These are phyloP conservation scores for Rhexocercosporidium sp. DNA, from an alignment of 2,329 filamentous ascomycete species.

Conservation along the genomic window DNA sequence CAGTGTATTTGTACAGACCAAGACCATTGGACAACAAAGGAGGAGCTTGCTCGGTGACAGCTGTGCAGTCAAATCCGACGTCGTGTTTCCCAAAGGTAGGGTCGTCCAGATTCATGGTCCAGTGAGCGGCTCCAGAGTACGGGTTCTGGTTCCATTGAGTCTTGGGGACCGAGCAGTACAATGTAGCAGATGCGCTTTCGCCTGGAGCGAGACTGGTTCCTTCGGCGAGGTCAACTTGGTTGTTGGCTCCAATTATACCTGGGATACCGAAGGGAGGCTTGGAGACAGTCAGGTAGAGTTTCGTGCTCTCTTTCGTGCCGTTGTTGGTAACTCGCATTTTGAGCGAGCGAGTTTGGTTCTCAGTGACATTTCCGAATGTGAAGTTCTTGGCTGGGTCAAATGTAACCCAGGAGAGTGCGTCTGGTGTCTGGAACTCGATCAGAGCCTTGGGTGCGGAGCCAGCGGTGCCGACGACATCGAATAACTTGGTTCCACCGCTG, in stretches of 20 bases:
- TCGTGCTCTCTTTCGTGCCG: conserved; percentile 53
- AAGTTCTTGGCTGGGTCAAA: conserved; percentile 53
- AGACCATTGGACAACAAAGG: conserved; percentile 51
- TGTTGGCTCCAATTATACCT: conserved; percentile 59
- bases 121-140: conserved; percentile 53
- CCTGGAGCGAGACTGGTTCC: conserved; percentile 56
- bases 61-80: conserved; percentile 57
- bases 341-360: conserved; percentile 54
- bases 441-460: conserved; percentile 55
- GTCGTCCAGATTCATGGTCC: conserved; percentile 64
- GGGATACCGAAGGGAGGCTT: conserved; percentile 62
- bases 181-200: conserved; percentile 54
- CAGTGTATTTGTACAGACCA: conserved; percentile 57
- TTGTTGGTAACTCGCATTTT: conserved; percentile 63
- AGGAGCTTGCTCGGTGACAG: conserved; percentile 57
- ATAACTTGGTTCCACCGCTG: conserved; percentile 55
- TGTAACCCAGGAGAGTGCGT: conserved; percentile 56
- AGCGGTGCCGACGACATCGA: conserved; percentile 55
- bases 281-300: conserved; percentile 61
- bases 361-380: conserved; percentile 59
- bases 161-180: conserved; percentile 62
- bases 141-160: conserved; percentile 60
- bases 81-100: conserved; percentile 56
- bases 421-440: conserved; percentile 59
- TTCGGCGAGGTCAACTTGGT: conserved; percentile 62